Evolutionary conservation across 2,329 filamentous ascomycete genomes (phyloP), one percentile per base, ranked within the genome.

Genomic region (Cytospora paraplurivora): DNA sequence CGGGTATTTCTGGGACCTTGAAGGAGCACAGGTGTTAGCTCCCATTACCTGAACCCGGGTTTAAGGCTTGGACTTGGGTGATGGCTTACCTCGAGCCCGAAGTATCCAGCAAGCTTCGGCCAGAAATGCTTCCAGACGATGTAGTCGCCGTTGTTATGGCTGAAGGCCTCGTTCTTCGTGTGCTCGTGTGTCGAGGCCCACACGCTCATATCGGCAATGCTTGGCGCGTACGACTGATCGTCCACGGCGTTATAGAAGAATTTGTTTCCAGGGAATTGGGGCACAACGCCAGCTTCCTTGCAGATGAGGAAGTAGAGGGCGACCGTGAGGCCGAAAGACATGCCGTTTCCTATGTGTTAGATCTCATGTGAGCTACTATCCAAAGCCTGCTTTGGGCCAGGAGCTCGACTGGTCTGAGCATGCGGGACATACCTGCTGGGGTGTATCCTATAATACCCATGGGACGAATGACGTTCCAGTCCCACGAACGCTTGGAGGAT

Each of bases 361-460:
- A 13, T 19, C n/a, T 13, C 21, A n/a, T 17, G 19, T 58, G 11
- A 55, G 49, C 17, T 41, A 33, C 33, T 3, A 15, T 8, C 32
- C 5, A 1, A 21, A 7, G 4, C 13, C 27, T 13, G 13, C 10
- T 8, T 10, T 8, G 21, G 11, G 17, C 6, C 5, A 1, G 13
- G 19, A 38, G 19, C n/a, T 21, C n/a, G 4, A 47, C 4, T 17
- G 32, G 34, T 27, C 7, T 10, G 38, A 49, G 33, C 10, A 11
- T 5, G 37, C 4, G 7, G 3, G 5, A 68, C 66, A 3, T 56
- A 71, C 71, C 68, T 55, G 67, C 66, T 13, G 71, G 72, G 4
- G 71, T 67, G 44, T 69, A 74, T 6, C 72, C 72, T 21, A 68
- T 69, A 34, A 74, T 73, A 1, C 68, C 71, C 53, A 70, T 71